Evolutionary conservation across 2,329 filamentous ascomycete species (phyloP), one percentile per base, ranked within the genome.

Genomic region (Ceratocystis lukuohia): DNA sequence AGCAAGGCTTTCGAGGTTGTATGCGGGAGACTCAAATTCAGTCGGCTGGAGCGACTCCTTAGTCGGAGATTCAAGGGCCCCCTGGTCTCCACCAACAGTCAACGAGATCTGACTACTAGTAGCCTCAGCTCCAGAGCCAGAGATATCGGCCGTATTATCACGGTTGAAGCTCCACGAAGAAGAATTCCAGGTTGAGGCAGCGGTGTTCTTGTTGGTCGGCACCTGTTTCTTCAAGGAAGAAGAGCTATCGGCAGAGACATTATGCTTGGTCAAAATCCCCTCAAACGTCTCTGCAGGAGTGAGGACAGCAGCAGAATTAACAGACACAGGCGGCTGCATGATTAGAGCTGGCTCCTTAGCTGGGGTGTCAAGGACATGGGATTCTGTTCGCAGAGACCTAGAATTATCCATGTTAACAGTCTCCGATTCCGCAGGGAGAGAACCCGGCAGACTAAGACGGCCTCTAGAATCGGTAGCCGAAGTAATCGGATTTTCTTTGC

Each of bases 401-500:
- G 37, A 12, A 41, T 15, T 53, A 20, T 33, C n/a, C 1, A 28
- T 44, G 4, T n/a, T 6, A 5, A 30, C 17, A n/a, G 28, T 17
- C 53, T 65, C 53, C 22, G 53, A 20, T 46, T 61, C 20, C 4
- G 8, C 46, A 20, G 41, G 44, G 30, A 17, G 62, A 4, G 57
- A 28, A 37, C 30, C 20, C 2, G 67, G 64, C 7, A 68, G 41
- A 20, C 50, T 46, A 12, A 68, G 45, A n/a, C 64, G 59, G 8
- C 64, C 67, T 25, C 64, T 28, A 25, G 64, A 53, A 22, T 66
- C 64, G 0, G 64, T 68, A 41, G 67, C 44, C n/a, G 61, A 68
- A 10, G 67, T 64, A 45, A 68, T 44, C 15, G 57, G 6, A 5
- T 25, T 22, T 37, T 65, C 46, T 12, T 61, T 46, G 17, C 6